Evolutionary conservation across 768 basidiomycete genomes (phyloP), one percentile per base, ranked within the genome.

Genomic region (Tremella fuciformis): DNA sequence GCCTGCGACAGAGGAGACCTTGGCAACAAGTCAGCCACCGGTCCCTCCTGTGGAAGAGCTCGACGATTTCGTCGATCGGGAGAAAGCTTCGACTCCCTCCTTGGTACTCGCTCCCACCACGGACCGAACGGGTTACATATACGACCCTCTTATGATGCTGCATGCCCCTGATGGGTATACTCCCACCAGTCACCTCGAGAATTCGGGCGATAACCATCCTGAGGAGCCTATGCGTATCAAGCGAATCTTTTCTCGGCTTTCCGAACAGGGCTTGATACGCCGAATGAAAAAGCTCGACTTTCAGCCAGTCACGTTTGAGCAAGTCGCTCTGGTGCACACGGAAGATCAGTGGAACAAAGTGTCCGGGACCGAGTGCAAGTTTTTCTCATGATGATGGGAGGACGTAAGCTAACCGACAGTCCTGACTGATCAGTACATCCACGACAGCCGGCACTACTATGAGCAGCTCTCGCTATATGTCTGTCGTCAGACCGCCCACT

Each of bases 321-420:
- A 98, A 78, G 88, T 85, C 13, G 77, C 90, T 57, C 84, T 97
- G 21, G 91, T 97, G 3, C 96, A 99, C 76, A 87, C 85, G 47
- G 85, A 88, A 67, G 88, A 88, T 50, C 88, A 91, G 63, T 97
- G 93, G 92, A 84, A 91, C 63, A 89, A 89, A 77, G 87, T 98
- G 19, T 80, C 87, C 58, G 85, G 84, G 21, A 86, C 92, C 22
- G 85, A 86, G 77, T 81, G 92, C 93, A 76, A 79, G 88, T 82
- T 13, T 18, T 65, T 55, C 38, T 2, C 47, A 18, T 26, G 24
- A 62, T 55, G 13, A 51, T 29, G 26, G n/a, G 22, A 22, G 22
- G 18, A 18, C 22, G 42, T 15, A 15, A 53, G 53, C 49, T 59
- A 50, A 41, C 44, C 13, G 13, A 15, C 72, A 90, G 91, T 83